Evolutionary conservation across 441 rosid species (phyloP), one percentile per base, ranked within the genome.

Genomic region (Populus hybrid): DNA sequence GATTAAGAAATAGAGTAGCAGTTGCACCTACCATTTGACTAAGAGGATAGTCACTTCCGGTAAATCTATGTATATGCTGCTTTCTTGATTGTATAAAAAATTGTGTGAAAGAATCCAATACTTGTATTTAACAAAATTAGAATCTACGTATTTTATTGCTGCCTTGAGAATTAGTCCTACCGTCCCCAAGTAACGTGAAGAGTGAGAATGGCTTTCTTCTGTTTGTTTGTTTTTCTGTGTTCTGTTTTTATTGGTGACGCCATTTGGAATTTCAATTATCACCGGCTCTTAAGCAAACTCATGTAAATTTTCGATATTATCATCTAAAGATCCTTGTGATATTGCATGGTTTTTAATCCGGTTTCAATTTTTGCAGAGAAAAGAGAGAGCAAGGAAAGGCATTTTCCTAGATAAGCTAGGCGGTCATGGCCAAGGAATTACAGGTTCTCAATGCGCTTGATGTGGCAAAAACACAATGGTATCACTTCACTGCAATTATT

Each of bases 391-490:
- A 28, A 5, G n/a, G 67, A 61, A 12, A 46, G 54, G 7, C 6
- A 8, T 6, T 14, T 34, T 46, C 34, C 40, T 14, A 57, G 5
- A 14, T 35, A 72, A n/a, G 21, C 21, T 20, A 77, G 59, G 8
- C 12, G 35, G 67, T 73, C 26, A 81, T 94, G 97, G 89, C 85
- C 2, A 83, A 81, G 9, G 88, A 88, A 34, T 72, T 93, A 50
- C 74, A 90, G 61, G 98, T 93, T 69, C 89, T 93, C 9, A 85
- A 84, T 70, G 94, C 94, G 14, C 97, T 93, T n/a, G 98, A 93
- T 74, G 86, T 78, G 0, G 98, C 98, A 0, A 92, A 93, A 86
- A 93, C 96, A 73, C 96, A 91, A 80, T 93, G 92, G 94, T 93
- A 91, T 74, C 96, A 93, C 77, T 93, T 93, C 88, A 91, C 94